Evolutionary conservation across 2,329 filamentous ascomycete genomes (phyloP).

Genomic region (Cadophora luteo-olivacea): DNA sequence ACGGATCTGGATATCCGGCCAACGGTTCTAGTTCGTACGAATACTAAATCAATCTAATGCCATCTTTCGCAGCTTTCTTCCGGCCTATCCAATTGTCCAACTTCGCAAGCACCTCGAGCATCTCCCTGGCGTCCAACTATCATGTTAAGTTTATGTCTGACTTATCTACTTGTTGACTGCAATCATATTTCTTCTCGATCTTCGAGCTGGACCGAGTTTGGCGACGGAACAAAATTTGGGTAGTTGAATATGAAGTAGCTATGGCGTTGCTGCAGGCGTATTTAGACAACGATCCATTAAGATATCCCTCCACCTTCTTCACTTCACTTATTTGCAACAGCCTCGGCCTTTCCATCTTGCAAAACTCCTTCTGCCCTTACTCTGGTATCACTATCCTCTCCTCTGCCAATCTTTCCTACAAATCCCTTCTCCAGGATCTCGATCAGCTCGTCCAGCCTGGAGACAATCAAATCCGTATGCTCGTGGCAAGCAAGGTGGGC

Average conservation of each 20-base stretch:
- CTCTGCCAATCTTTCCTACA: constrained; percentile 51
- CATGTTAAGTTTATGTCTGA: constrained; percentile 9
- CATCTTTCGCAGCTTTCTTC: constrained; percentile 16
- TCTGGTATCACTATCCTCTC: constrained; percentile 37
- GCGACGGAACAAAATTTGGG: constrained; percentile 9
- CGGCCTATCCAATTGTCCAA: constrained; percentile 18
- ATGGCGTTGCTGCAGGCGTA: constrained; percentile 30
- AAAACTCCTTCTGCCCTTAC: constrained; percentile 32
- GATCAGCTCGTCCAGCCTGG: constrained; percentile 77
- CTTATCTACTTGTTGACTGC: constrained; percentile 13
- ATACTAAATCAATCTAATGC: constrained; percentile 27
- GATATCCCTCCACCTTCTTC: constrained; percentile 1
- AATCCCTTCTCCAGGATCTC: constrained; percentile 78
- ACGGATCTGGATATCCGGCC: constrained; percentile 39
- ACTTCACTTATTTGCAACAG: not conserved
- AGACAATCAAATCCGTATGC: constrained; percentile 78
- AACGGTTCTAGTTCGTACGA: constrained; percentile 29
- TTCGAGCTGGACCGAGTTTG: constrained; percentile 7
- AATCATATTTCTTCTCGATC: constrained; percentile 22
- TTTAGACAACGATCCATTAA: constrained; percentile 26
- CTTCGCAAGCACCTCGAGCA: constrained; percentile 31
- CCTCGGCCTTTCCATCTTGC: constrained; percentile 32
- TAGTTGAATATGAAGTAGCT: constrained; percentile 1
- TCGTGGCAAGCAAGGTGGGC: constrained; percentile 70
- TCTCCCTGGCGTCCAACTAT: constrained; percentile 30